Percentiles rank a stretch among this genome's conserved stretches.
phyloP scores from a whole-genome alignment of 176 grass and related monocot genomes.

The Carex parvula region DNA sequence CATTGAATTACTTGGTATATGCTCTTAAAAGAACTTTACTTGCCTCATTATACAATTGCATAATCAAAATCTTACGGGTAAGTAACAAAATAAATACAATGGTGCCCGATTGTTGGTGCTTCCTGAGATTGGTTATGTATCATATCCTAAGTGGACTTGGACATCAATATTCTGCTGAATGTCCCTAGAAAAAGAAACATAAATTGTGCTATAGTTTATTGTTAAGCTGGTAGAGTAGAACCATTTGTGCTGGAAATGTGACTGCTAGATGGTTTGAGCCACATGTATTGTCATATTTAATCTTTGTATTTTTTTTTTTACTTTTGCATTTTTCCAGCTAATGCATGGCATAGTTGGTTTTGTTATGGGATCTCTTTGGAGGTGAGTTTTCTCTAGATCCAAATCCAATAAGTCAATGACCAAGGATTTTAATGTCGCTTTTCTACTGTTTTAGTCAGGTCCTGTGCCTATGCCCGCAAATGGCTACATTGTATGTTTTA shows the following conservation, averaged over 20 bases:
- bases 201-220: neutral
- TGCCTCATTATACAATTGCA: neutral
- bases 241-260: neutral
- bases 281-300: neutral
- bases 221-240: neutral
- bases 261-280: neutral
- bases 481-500: conserved; percentile 10
- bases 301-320: conserved; percentile 15
- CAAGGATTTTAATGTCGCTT: conserved; percentile 1
- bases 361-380: conserved; percentile 85
- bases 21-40: neutral
- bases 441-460: conserved; percentile 10
- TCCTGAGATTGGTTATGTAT: neutral
- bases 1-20: conserved; percentile 70
- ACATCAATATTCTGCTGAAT: conserved; percentile 7
- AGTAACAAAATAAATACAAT: neutral
- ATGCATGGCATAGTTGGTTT: conserved; percentile 93
- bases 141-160: neutral
- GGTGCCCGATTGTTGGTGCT: neutral
- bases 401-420: neutral
- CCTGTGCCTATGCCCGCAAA: neutral
- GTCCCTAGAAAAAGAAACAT: neutral
- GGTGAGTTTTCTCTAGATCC: conserved; percentile 43
- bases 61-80: neutral
- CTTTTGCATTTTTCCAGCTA: conserved; percentile 50